Percentiles rank a stretch among this genome's conserved stretches.
These are phyloP conservation scores for Trichoderma harzianum DNA, from an alignment of 2,329 filamentous ascomycete species.

Conservation along the genomic window DNA sequence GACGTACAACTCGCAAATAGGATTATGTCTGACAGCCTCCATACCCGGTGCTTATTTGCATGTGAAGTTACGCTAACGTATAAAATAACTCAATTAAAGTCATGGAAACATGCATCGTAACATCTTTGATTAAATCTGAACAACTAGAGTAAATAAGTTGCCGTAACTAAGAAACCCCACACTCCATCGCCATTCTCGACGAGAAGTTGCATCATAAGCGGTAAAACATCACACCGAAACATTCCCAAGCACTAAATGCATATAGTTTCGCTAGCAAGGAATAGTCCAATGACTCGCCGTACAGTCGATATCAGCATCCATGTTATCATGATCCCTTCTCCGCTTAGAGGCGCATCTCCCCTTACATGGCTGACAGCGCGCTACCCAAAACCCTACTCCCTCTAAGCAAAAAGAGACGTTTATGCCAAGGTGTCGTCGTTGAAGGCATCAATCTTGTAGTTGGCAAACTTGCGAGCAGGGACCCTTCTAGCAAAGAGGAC, in stretches of 20 bases:
- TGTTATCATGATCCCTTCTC: not conserved
- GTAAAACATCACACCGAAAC: not conserved
- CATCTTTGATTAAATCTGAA: not conserved
- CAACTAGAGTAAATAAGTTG: not conserved
- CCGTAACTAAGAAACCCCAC: not conserved
- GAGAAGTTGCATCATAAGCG: not conserved
- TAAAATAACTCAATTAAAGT: not conserved
- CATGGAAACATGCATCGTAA: not conserved
- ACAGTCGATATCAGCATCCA: not conserved
- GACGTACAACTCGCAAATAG: not conserved
- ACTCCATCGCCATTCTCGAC: not conserved
- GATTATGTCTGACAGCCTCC: not conserved
- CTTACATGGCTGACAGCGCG: not conserved
- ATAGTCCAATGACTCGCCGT: not conserved
- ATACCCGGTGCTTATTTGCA: not conserved
- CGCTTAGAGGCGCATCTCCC: not conserved
- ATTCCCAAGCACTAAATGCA: not conserved
- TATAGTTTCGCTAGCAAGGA: not conserved
- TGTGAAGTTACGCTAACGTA: not conserved
- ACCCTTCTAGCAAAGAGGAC: constrained; percentile 32
- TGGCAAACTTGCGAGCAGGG: constrained; percentile 32
- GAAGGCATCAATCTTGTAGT: constrained; percentile 18
- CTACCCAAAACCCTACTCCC: not conserved
- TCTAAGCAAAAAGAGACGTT: not conserved
- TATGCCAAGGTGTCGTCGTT: not conserved